Evolutionary conservation across 805 yeast species (phyloP).

Genomic region (Wickerhamiella occidentalis): DNA sequence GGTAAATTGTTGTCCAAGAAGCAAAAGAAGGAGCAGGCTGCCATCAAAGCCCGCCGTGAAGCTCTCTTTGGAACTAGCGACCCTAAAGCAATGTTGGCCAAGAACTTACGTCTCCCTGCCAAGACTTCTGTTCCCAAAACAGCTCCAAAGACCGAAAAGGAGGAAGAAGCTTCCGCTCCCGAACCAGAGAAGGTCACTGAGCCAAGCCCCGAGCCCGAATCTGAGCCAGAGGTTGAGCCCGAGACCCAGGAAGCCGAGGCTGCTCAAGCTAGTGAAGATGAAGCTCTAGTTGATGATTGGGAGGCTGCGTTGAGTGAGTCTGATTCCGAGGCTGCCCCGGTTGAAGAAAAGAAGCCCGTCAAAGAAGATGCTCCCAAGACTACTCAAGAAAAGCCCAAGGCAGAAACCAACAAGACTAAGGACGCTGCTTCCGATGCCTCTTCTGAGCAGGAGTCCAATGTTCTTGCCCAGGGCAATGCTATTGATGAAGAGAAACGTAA

Average conservation of each 20-base stretch:
- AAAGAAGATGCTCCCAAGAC: slow-evolving; percentile 8
- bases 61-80: slow-evolving; percentile 9
- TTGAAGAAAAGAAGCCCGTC: neutral
- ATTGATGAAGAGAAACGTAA: slow-evolving; percentile 30
- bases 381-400: slow-evolving; percentile 20
- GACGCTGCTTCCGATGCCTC: neutral
- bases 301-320: slow-evolving; percentile 13
- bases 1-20: slow-evolving; percentile 90
- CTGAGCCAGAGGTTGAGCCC: slow-evolving; percentile 31
- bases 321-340: neutral
- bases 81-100: slow-evolving; percentile 1
- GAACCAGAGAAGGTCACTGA: slow-evolving; percentile 18
- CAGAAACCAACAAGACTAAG: slow-evolving; percentile 18
- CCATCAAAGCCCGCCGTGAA: slow-evolving; percentile 60
- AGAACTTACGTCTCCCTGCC: slow-evolving; percentile 22
- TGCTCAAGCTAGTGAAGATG: slow-evolving; percentile 24
- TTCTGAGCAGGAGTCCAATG: neutral
- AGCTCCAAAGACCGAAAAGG: slow-evolving; percentile 17
- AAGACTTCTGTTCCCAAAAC: slow-evolving; percentile 22
- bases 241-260: slow-evolving; percentile 21
- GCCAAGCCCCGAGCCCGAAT: slow-evolving; percentile 23
- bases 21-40: slow-evolving; percentile 83
- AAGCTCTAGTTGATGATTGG: slow-evolving; percentile 24
- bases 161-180: slow-evolving; percentile 20
- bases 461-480: slow-evolving; percentile 18